Evolutionary conservation across 2,329 filamentous ascomycete genomes (phyloP).

Genomic region (Escovopsis sp.): DNA sequence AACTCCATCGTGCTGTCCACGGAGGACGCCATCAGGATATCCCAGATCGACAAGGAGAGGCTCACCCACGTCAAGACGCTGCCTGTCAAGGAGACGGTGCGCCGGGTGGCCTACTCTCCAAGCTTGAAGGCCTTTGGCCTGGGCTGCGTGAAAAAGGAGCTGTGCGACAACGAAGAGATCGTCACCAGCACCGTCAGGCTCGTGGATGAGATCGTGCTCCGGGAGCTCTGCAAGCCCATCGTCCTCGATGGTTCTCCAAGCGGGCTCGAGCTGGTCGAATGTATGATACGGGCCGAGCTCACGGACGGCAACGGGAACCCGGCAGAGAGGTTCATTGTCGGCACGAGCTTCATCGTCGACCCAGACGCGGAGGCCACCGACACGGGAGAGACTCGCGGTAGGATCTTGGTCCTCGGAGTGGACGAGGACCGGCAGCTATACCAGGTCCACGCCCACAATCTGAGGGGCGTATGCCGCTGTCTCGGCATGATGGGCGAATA

Average conservation of each 20-base stretch:
- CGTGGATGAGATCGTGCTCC: constrained; percentile 81
- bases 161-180: constrained; percentile 57
- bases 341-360: constrained; percentile 64
- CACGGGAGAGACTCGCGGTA: constrained; percentile 41
- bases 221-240: constrained; percentile 56
- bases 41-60: constrained; percentile 66
- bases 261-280: constrained; percentile 62
- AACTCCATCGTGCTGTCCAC: constrained; percentile 71
- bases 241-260: constrained; percentile 33
- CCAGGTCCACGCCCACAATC: constrained; percentile 49
- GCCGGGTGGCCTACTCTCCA: constrained; percentile 74
- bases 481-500: constrained; percentile 60
- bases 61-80: constrained; percentile 80
- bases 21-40: constrained; percentile 59
- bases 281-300: constrained; percentile 64
- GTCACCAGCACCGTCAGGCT: constrained; percentile 72
- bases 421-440: constrained; percentile 61
- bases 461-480: constrained; percentile 71
- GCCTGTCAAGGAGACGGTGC: constrained; percentile 65
- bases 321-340: constrained; percentile 76
- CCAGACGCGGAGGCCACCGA: constrained; percentile 28
- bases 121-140: constrained; percentile 70
- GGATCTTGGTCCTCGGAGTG: constrained; percentile 75
- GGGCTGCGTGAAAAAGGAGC: constrained; percentile 65
- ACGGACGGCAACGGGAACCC: constrained; percentile 38